A percentile compares a stretch with the other conserved stretches of the same genome.
phyloP scores from a whole-genome alignment of 805 yeast genomes.

The Candida nonsorbophila region DNA sequence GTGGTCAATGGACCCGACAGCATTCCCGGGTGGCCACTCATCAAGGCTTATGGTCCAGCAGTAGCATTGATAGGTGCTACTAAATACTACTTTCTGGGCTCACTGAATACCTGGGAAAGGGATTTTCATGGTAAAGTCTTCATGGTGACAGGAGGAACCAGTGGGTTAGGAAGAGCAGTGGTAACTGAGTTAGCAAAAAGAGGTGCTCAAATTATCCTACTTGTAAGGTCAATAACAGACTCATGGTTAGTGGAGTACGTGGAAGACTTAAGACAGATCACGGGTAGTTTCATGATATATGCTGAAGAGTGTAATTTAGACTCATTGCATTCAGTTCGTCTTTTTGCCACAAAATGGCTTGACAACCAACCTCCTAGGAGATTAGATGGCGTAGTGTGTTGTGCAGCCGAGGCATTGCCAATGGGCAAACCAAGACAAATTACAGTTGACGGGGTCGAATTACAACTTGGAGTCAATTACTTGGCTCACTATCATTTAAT shows the following conservation, averaged over 20 bases:
- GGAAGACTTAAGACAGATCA: constrained; percentile 65
- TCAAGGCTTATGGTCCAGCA: constrained; percentile 56
- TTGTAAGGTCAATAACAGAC: constrained; percentile 61
- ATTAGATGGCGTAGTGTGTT: constrained; percentile 82
- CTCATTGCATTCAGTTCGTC: constrained; percentile 69
- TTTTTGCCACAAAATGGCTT: constrained; percentile 91
- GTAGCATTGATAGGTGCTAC: constrained; percentile 39
- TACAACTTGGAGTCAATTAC: constrained; percentile 80
- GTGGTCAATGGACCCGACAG: constrained; percentile 66
- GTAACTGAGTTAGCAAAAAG: constrained; percentile 66
- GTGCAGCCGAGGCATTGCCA: constrained; percentile 83
- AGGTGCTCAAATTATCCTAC: constrained; percentile 83
- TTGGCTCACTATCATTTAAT: constrained; percentile 77
- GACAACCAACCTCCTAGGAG: constrained; percentile 88
- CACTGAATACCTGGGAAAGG: constrained; percentile 85
- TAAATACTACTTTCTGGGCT: constrained; percentile 76
- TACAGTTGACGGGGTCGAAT: constrained; percentile 79
- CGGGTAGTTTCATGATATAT: constrained; percentile 71
- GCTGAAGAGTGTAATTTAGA: constrained; percentile 87
- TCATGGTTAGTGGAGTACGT: constrained; percentile 75
- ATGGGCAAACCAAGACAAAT: constrained; percentile 57
- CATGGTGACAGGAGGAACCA: constrained; percentile 87
- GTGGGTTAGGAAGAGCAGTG: constrained; percentile 80
- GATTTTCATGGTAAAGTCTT: constrained; percentile 87
- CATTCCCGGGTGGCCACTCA: constrained; percentile 67